Evolutionary conservation across 148 eudicot species (phyloP).

Genomic region (Limonium bicolor): DNA sequence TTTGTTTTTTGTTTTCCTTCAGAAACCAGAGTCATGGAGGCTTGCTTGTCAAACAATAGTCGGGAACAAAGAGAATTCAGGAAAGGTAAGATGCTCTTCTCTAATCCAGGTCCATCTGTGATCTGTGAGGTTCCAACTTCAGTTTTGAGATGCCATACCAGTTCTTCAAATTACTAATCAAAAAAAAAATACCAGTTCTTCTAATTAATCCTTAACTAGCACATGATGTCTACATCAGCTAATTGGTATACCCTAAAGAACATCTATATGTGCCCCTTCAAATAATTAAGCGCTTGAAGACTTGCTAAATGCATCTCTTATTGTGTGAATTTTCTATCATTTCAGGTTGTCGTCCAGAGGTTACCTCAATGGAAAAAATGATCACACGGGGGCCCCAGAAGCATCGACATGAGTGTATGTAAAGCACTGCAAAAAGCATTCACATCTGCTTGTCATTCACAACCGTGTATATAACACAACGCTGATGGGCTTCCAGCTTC

Average conservation of each 20-base stretch:
- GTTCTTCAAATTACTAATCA: too few relatives aligned
- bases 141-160: too few relatives aligned
- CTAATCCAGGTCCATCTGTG: too few relatives aligned
- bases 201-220: background rate
- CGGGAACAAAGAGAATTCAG: slow-evolving; percentile 86
- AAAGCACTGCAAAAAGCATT: too few relatives aligned
- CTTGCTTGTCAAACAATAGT: slow-evolving; percentile 96
- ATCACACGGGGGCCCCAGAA: too few relatives aligned
- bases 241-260: background rate
- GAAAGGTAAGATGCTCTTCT: slow-evolving; percentile 92
- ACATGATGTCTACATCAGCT: background rate
- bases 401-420: too few relatives aligned
- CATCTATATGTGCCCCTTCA: background rate
- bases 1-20: slow-evolving; percentile 5
- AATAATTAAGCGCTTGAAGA: background rate
- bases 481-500: too few relatives aligned
- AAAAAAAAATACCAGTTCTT: too few relatives aligned
- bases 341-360: slow-evolving; percentile 72
- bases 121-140: background rate
- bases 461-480: too few relatives aligned
- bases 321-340: background rate
- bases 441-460: too few relatives aligned
- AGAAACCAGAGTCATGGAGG: slow-evolving; percentile 99
- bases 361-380: slow-evolving; percentile 47
- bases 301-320: background rate